Conservation (phyloP, 192 early-diverging fungal genomes). For the Backusella psychrophila region DNA sequence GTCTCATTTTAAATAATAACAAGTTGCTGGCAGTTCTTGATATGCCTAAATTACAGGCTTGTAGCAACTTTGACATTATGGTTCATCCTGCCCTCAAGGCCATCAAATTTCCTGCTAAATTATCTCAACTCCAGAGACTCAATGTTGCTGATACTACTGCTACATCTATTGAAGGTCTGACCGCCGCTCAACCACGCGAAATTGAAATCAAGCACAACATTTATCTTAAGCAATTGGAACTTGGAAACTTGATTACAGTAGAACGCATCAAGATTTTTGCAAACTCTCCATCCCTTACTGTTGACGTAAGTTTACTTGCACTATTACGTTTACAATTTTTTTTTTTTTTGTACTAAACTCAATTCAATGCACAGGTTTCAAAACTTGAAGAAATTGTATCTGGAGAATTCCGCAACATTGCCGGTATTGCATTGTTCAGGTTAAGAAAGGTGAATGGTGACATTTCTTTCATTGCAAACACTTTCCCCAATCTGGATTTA, state of each 20-base stretch:
- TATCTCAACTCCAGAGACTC: constrained; percentile 19
- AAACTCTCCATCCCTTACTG: constrained; percentile 17
- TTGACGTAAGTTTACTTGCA: constrained; percentile 9
- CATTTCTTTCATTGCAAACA: constrained; percentile 60
- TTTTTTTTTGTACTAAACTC: neutral
- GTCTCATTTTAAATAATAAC: constrained; percentile 21
- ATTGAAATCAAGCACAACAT: constrained; percentile 26
- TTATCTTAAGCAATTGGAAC: constrained; percentile 27
- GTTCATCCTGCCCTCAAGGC: constrained; percentile 21
- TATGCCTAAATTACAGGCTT: constrained; percentile 7
- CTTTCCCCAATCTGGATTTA: constrained; percentile 49
- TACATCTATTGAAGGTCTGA: constrained; percentile 18
- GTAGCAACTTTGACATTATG: constrained; percentile 14
- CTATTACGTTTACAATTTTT: neutral
- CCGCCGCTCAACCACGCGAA: neutral
- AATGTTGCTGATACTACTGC: constrained; percentile 27
- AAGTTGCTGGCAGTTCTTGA: constrained; percentile 14
- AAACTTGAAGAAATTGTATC: constrained; percentile 39
- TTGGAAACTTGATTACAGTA: constrained; percentile 15
- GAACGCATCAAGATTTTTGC: constrained; percentile 16
- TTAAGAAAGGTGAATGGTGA: constrained; percentile 50
- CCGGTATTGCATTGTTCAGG: constrained; percentile 41
- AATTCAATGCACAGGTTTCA: neutral
- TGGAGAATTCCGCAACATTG: constrained; percentile 59
- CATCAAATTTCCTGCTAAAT: constrained; percentile 23